These are phyloP conservation scores for Colletotrichum viniferum DNA, from an alignment of 2,329 filamentous ascomycete species.

Conservation along the genomic window DNA sequence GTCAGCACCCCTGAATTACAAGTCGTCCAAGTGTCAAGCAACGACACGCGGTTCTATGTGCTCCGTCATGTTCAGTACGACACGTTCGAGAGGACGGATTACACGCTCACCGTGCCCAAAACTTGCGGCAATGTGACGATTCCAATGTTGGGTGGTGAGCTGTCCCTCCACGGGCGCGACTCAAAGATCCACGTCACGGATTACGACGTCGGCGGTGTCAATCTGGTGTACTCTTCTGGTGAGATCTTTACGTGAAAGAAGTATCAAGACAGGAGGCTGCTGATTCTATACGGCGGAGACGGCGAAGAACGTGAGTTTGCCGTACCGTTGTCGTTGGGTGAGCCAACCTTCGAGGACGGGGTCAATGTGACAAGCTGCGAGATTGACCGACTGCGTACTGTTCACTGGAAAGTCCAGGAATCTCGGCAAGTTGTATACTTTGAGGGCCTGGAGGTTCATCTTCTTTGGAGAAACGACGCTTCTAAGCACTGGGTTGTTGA, in stretches of 20 bases:
- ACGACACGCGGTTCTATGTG: constrained; percentile 70
- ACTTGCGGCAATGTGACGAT: constrained; percentile 55
- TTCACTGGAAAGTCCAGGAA: neutral
- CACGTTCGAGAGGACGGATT: constrained; percentile 56
- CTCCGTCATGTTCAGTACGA: constrained; percentile 66
- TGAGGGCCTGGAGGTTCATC: constrained; percentile 11
- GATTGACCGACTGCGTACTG: neutral
- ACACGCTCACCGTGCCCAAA: constrained; percentile 64
- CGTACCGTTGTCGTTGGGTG: constrained; percentile 29
- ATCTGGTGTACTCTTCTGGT: constrained; percentile 68
- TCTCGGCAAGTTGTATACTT: constrained; percentile 15
- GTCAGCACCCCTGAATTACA: neutral
- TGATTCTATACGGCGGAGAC: constrained; percentile 65
- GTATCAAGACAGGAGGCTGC: constrained; percentile 58
- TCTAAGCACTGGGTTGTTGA: constrained; percentile 26
- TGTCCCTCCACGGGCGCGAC: constrained; percentile 63
- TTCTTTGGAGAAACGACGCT: constrained; percentile 34
- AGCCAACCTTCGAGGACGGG: neutral
- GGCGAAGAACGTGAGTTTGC: constrained; percentile 65
- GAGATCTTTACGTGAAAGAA: constrained; percentile 72
- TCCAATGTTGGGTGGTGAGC: constrained; percentile 56
- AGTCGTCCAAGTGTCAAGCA: neutral
- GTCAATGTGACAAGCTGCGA: neutral
- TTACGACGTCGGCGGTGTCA: constrained; percentile 61
- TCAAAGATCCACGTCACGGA: constrained; percentile 68